These are phyloP conservation scores for Ceratocystis eucalypticola DNA, from an alignment of 2,329 filamentous ascomycete genomes.

Conservation along the genomic window DNA sequence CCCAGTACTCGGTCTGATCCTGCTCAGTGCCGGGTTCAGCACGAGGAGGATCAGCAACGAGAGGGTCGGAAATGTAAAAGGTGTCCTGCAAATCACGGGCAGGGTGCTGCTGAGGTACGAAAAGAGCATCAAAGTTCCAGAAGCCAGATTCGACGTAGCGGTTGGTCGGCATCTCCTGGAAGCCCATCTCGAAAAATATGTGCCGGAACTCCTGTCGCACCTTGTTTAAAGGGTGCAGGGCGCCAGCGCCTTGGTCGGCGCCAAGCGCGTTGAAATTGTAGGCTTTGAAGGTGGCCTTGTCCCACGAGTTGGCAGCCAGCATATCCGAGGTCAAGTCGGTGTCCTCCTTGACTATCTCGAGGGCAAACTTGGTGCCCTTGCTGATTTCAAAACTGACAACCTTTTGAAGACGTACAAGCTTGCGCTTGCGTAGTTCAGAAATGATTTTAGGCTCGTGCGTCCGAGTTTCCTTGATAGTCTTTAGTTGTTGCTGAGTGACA, in stretches of 20 bases:
- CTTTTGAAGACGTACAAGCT: conserved; percentile 73
- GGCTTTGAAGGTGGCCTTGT: conserved; percentile 76
- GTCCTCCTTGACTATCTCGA: conserved; percentile 81
- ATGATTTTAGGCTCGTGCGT: conserved; percentile 64
- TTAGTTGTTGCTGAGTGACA: conserved; percentile 60
- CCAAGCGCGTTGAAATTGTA: conserved; percentile 60
- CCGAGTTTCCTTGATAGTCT: conserved; percentile 55
- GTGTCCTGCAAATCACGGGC: conserved; percentile 96
- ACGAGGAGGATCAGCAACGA: conserved; percentile 55
- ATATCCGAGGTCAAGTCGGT: conserved; percentile 93
- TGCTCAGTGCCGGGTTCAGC: conserved; percentile 39
- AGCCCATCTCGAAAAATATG: conserved; percentile 99
- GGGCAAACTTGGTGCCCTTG: conserved; percentile 79
- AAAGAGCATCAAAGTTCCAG: conserved; percentile 98
- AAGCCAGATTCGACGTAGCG: conserved; percentile 92
- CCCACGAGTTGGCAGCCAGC: conserved; percentile 78
- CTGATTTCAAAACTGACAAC: conserved; percentile 68
- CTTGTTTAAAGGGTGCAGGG: conserved; percentile 69
- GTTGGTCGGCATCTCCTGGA: conserved; percentile 94
- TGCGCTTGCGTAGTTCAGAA: conserved; percentile 79
- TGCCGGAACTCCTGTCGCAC: conserved; percentile 90
- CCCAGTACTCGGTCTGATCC: conserved; percentile 62
- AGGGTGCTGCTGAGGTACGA: conserved; percentile 94
- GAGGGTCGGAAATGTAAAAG: conserved; percentile 92
- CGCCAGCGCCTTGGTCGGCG: conserved; percentile 46